phyloP scores from a whole-genome alignment of 352 stramenopile species.

The Lagenidium giganteum region DNA sequence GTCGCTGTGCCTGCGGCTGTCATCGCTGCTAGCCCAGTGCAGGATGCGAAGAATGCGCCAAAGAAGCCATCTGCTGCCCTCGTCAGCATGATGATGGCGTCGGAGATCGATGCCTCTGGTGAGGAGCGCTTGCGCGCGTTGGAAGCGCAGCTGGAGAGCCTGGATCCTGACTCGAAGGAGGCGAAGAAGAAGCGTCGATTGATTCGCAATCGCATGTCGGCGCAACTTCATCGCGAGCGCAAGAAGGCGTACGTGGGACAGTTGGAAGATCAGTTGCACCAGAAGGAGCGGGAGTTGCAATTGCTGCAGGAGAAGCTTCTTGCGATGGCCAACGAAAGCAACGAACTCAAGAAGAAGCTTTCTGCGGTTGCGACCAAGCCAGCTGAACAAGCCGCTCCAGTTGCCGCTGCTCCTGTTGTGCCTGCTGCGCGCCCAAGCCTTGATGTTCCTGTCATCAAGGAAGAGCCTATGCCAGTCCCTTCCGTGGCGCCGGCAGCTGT shows the following conservation, averaged over 20 bases:
- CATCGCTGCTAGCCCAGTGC: slow-evolving; percentile 1
- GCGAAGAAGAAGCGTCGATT: slow-evolving; percentile 87
- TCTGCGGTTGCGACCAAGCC: no score
- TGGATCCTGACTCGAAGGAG: slow-evolving; percentile 85
- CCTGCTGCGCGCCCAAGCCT: background rate
- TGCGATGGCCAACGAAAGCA: slow-evolving; percentile 58
- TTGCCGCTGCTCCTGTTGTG: background rate
- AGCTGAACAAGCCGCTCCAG: slow-evolving; percentile 1
- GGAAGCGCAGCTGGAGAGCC: slow-evolving; percentile 77
- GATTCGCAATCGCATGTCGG: slow-evolving; percentile 87
- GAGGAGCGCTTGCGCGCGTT: slow-evolving; percentile 79
- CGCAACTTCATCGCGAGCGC: slow-evolving; percentile 80
- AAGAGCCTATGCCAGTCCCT: background rate
- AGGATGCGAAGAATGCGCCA: background rate
- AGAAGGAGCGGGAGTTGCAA: slow-evolving; percentile 79
- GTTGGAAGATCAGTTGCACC: slow-evolving; percentile 75
- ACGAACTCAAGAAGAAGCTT: slow-evolving; percentile 58
- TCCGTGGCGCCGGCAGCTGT: background rate
- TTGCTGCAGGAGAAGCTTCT: slow-evolving; percentile 67
- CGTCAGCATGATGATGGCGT: slow-evolving; percentile 26
- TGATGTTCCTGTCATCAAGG: no score
- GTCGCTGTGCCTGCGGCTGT: no score
- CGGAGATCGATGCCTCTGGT: slow-evolving; percentile 55
- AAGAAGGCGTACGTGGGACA: slow-evolving; percentile 88
- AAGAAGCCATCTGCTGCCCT: slow-evolving; percentile 11